Base-by-base conservation (phyloP, 2,329 filamentous ascomycete genomes). In the Fusarium oxysporum region DNA sequence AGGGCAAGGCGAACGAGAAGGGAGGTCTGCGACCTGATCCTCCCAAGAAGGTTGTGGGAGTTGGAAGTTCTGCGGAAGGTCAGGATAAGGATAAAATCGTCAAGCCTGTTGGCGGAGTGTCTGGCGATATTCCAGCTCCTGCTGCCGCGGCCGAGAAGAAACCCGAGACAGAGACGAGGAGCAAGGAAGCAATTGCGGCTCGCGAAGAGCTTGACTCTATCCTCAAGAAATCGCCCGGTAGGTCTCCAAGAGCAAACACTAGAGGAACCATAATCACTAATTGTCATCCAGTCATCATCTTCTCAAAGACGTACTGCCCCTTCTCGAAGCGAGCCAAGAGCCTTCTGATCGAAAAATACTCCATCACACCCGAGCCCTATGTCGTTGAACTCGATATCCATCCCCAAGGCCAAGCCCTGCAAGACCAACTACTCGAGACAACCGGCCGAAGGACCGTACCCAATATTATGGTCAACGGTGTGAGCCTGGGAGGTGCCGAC, bases 301-400 rank as follows among this genome's bases (percentile, higher is more conserved):
- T 98, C 85, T 97, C 95, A 72, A 98, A 99, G 83, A 90, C 93
- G 3, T 97, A 96, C 84, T 99, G 96, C 82, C 94, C 93, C 2
- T 92, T 89, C 83, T 98, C 95, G 57, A 92, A 91, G 80, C 91
- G 90, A 76, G 96, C 96, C 50, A 99, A 99, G 83, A 86, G 87
- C 47, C 89, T 98, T 62, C 89, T 99, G 44, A 89, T 97, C 45
- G 90, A 95, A 28, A 92, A 92, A 76, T 98, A 98, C 85, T 86
- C 86, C 61, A 97, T 99, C 79, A 88, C 90, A 2, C 96, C 96
- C 0, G 84, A 89, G 16, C 96, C 96, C 0, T 93, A 91, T 78
- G 92, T 99, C 12, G 95, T 98, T 57, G 96, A 99, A 83, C 89
- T 99, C 17, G 95, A 99, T 82, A 82, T 90, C 72, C 94, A 98